phyloP scores from a whole-genome alignment of 1,284 basidiomycete species.

The Phylloporus sp. region DNA sequence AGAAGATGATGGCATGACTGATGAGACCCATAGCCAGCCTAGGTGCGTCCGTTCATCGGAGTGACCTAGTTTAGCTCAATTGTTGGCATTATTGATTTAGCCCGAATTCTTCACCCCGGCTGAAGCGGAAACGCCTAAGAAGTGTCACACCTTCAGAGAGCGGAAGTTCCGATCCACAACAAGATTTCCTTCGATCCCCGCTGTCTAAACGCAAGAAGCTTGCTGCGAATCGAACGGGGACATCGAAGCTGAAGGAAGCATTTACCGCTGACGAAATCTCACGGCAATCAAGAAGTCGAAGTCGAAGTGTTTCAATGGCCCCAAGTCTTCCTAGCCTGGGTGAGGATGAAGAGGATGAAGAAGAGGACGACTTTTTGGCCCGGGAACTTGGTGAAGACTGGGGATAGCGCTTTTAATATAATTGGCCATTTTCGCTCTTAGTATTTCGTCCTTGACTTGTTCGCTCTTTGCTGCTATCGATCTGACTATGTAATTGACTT shows the following conservation, averaged over 20 bases:
- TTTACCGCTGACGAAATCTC: slow-evolving; percentile 63
- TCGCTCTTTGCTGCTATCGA: slow-evolving; percentile 24
- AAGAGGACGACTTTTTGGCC: slow-evolving; percentile 70
- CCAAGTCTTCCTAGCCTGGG: slow-evolving; percentile 32
- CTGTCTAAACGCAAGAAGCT: slow-evolving; percentile 78
- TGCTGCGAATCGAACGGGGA: slow-evolving; percentile 60
- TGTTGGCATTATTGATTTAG: slow-evolving; percentile 36
- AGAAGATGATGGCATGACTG: slow-evolving; percentile 35
- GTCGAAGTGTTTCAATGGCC: slow-evolving; percentile 29
- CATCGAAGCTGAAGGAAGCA: slow-evolving; percentile 68
- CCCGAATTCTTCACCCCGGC: slow-evolving; percentile 48
- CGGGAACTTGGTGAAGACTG: slow-evolving; percentile 73
- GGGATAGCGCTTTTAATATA: slow-evolving; percentile 49
- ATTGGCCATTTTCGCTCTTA: neutral
- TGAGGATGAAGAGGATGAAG: slow-evolving; percentile 49
- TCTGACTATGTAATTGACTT: slow-evolving; percentile 27
- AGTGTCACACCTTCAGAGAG: slow-evolving; percentile 71
- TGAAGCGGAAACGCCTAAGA: slow-evolving; percentile 67
- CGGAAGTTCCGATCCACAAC: slow-evolving; percentile 42
- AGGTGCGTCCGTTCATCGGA: slow-evolving; percentile 26
- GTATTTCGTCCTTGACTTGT: slow-evolving; percentile 3
- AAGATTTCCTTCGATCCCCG: slow-evolving; percentile 59
- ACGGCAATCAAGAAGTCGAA: slow-evolving; percentile 37
- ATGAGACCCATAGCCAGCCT: slow-evolving; percentile 34
- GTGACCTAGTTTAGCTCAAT: slow-evolving; percentile 7